Evolutionary conservation across 2,329 filamentous ascomycete genomes (phyloP), one percentile per base, ranked within the genome.

Genomic region (Colletotrichum neosansevieriae): DNA sequence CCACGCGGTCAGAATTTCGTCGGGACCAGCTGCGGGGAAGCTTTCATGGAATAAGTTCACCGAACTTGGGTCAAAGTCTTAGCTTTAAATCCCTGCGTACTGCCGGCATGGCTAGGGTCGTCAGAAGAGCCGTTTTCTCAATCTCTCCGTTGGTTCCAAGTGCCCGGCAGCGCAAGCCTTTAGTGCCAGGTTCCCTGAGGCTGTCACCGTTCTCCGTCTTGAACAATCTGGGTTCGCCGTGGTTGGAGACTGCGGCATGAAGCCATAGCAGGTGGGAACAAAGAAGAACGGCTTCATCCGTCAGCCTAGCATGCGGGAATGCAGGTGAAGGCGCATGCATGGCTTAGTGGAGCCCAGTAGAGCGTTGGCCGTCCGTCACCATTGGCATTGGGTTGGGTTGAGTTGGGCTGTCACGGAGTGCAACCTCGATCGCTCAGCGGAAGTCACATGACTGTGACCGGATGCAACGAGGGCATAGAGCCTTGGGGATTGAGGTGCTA

Each of bases 231-330:
- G 60, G 19, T 32, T 47, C 45, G 45, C 24, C 36, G 38, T 29
- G 17, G 40, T 21, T 47, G 47, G 42, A 40, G 45, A 42, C 40
- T 38, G 58, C 32, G 40, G 47, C 34, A 29, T 60, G 34, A 51
- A 56, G 66, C 42, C 15, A 67, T 42, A 21, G 21, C 21, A 38
- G 45, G 54, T 59, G 61, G 61, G 56, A 47, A 65, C 61, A 47
- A 56, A 59, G 42, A 36, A 65, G n/a, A 54, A 65, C 61, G 65
- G 65, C 65, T 68, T 68, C 54, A 50, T 59, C 65, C 65, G 65
- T 24, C 61, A 49, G 61, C 61, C 61, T 49, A 68, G 65, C 65
- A 56, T 54, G 61, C 45, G 65, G 54, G 19, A 68, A 44, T 58
- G 34, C 51, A 38, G 60, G 34, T 54, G 17, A 44, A 58, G 47